Evolutionary conservation across 106 monocot genomes (phyloP).

Genomic region (Amphibolis antarctica): DNA sequence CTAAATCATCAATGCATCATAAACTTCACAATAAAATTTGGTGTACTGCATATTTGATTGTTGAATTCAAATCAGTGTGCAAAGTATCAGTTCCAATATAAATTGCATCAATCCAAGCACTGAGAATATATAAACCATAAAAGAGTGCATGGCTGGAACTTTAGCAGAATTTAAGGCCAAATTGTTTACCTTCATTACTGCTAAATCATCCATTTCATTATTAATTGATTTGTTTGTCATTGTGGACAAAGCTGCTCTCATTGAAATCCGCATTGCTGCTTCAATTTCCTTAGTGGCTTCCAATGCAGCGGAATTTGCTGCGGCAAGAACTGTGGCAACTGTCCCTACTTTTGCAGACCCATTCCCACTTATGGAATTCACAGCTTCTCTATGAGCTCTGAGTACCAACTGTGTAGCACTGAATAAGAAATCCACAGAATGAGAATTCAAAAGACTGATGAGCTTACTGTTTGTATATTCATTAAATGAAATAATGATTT

Average conservation of each 20-base stretch:
- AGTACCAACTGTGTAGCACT: slow-evolving; percentile 93
- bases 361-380: slow-evolving; percentile 77
- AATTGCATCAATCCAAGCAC: too few relatives aligned
- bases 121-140: too few relatives aligned
- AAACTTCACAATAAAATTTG: too few relatives aligned
- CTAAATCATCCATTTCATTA: slow-evolving; percentile 56
- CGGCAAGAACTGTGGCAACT: slow-evolving; percentile 84
- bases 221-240: slow-evolving; percentile 48
- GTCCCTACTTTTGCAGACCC: slow-evolving; percentile 79
- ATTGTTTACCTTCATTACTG: slow-evolving; percentile 76
- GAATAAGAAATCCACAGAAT: slow-evolving; percentile 12
- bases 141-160: too few relatives aligned
- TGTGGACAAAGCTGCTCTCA: slow-evolving; percentile 65
- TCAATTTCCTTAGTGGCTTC: slow-evolving; percentile 94
- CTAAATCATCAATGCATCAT: too few relatives aligned
- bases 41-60: too few relatives aligned
- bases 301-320: slow-evolving; percentile 79
- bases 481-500: too few relatives aligned
- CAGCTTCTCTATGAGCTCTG: slow-evolving; percentile 90
- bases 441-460: not conserved
- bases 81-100: too few relatives aligned
- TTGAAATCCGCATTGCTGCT: slow-evolving; percentile 76
- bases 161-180: not conserved
- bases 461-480: too few relatives aligned
- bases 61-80: too few relatives aligned